A percentile compares a stretch with the other conserved stretches of the same genome.
These are phyloP conservation scores for Bipolaris victoriae DNA, from an alignment of 2,329 filamentous ascomycete genomes.

Conservation along the genomic window DNA sequence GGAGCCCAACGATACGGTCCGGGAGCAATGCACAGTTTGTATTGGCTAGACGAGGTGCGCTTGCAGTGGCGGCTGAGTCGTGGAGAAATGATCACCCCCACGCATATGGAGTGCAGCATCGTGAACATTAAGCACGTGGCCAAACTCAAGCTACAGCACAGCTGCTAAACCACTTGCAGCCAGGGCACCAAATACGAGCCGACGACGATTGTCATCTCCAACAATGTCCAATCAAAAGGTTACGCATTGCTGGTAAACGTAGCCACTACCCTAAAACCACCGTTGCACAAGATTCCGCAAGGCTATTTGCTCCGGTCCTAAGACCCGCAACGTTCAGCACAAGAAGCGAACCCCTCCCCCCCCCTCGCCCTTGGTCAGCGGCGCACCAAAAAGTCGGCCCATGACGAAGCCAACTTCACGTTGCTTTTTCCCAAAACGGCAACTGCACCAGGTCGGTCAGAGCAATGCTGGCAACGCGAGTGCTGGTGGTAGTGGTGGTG, in stretches of 20 bases:
- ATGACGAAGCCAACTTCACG: slow-evolving; percentile 15
- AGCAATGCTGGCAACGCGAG: slow-evolving; percentile 42
- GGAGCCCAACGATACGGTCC: slow-evolving; percentile 42
- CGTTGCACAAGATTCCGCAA: slow-evolving; percentile 10
- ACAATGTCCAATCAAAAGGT: slow-evolving; percentile 7
- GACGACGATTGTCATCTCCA: slow-evolving; percentile 5
- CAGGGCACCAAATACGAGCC: neutral
- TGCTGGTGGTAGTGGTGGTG: neutral
- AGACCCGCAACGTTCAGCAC: slow-evolving; percentile 14
- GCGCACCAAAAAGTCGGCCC: slow-evolving; percentile 13
- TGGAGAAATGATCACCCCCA: slow-evolving; percentile 17
- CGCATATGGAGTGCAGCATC: slow-evolving; percentile 18
- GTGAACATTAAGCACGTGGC: slow-evolving; percentile 1
- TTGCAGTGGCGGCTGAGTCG: slow-evolving; percentile 32
- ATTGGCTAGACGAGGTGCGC: slow-evolving; percentile 36
- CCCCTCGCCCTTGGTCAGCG: slow-evolving; percentile 3
- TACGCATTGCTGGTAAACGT: slow-evolving; percentile 22
- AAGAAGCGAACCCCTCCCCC: neutral
- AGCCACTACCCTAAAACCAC: slow-evolving; percentile 2
- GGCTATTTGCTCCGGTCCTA: slow-evolving; percentile 14
- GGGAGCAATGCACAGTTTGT: slow-evolving; percentile 27
- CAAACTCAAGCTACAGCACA: neutral
- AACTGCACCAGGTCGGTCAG: slow-evolving; percentile 36
- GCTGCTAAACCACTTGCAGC: neutral
- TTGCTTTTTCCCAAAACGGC: slow-evolving; percentile 38